Conservation (phyloP, 305 asterid species). For the Plantago coronopus region DNA sequence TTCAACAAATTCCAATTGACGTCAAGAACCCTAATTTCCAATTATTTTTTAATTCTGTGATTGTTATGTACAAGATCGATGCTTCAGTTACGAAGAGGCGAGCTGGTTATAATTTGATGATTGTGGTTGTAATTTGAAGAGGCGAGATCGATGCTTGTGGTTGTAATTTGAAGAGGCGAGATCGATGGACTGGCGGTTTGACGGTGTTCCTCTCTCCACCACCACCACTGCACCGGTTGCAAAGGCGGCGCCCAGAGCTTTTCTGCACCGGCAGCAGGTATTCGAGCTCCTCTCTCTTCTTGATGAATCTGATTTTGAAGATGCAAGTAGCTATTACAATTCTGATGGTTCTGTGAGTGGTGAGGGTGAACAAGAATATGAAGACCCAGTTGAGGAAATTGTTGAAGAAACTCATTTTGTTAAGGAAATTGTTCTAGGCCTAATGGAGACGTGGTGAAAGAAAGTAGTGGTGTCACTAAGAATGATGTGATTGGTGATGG, state of each 20-base stretch:
- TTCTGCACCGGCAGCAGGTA: constrained; percentile 69
- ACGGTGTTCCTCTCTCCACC: constrained; percentile 57
- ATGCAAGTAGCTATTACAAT: constrained; percentile 44
- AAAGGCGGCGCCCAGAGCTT: constrained; percentile 43
- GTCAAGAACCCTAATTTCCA: too few relatives aligned
- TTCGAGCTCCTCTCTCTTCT: constrained; percentile 80
- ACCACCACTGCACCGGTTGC: constrained; percentile 34
- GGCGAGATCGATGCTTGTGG: too few relatives aligned
- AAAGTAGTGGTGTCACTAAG: constrained; percentile 19
- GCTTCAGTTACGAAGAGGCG: too few relatives aligned
- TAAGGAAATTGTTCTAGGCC: constrained; percentile 35
- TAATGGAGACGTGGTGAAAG: constrained; percentile 27
- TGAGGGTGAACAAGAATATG: constrained; percentile 41
- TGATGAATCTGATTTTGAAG: constrained; percentile 75
- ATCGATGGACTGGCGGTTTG: background rate
- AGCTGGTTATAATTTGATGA: too few relatives aligned
- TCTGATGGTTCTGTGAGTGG: constrained; percentile 58
- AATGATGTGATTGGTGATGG: constrained; percentile 9
- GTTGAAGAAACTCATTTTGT: constrained; percentile 33
- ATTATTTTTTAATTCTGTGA: too few relatives aligned
- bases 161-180: too few relatives aligned
- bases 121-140: too few relatives aligned
- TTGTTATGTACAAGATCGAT: too few relatives aligned
- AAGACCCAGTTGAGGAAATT: constrained; percentile 33
- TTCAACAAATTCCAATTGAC: too few relatives aligned